Conservation (phyloP, 805 yeast genomes). For the Wickerhamomyces tratensis region DNA sequence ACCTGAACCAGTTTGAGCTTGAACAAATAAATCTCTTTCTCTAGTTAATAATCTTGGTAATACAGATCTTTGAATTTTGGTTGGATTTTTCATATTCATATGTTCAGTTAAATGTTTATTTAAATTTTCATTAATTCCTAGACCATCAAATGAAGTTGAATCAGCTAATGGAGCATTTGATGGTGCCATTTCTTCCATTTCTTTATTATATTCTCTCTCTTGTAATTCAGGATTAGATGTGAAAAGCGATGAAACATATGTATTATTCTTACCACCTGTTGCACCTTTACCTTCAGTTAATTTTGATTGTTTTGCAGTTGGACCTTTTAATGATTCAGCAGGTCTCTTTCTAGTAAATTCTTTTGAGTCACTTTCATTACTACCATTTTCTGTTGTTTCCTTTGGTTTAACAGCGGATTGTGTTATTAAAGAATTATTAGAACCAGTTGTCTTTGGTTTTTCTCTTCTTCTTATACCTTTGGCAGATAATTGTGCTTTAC, state of each 20-base stretch:
- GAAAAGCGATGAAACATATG: slow-evolving; percentile 82
- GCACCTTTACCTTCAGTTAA: slow-evolving; percentile 39
- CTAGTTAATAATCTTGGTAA: slow-evolving; percentile 48
- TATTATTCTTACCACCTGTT: slow-evolving; percentile 39
- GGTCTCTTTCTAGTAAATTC: neutral
- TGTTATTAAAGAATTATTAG: neutral
- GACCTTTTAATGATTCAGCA: slow-evolving; percentile 13
- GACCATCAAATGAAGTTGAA: slow-evolving; percentile 56
- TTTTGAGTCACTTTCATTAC: slow-evolving; percentile 4
- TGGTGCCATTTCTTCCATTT: slow-evolving; percentile 30
- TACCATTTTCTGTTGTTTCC: neutral
- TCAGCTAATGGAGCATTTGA: slow-evolving; percentile 81
- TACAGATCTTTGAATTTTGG: slow-evolving; percentile 77
- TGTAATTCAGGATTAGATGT: slow-evolving; percentile 51
- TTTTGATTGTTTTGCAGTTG: slow-evolving; percentile 25
- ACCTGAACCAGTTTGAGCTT: slow-evolving; percentile 98
- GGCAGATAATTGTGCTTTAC: slow-evolving; percentile 28
- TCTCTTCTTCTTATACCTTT: slow-evolving; percentile 11
- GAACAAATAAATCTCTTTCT: slow-evolving; percentile 66
- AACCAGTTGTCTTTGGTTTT: neutral
- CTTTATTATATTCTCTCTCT: slow-evolving; percentile 27
- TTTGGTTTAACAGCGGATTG: neutral
- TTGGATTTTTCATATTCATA: slow-evolving; percentile 57
- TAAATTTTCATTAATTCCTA: slow-evolving; percentile 55
- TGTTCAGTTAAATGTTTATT: slow-evolving; percentile 44